Evolutionary conservation across 2,329 filamentous ascomycete genomes (phyloP), one percentile per base, ranked within the genome.

Genomic region (Atkinsonella texensis): DNA sequence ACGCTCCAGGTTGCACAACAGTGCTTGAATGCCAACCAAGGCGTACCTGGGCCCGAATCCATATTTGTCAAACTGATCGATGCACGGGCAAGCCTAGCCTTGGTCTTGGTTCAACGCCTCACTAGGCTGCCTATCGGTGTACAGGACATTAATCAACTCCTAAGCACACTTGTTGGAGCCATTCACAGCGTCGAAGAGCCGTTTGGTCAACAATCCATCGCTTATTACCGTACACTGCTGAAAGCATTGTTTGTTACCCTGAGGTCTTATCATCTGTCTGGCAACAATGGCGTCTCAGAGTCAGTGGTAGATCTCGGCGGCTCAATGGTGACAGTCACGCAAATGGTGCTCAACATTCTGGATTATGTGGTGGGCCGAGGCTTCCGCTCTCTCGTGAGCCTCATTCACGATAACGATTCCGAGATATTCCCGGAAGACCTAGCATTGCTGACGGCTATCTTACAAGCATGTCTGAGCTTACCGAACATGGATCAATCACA

Each of bases 241-340:
- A 89, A 87, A 61, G 81, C 91, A 3, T 76, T 98, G 5, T 96
- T 93, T 62, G 81, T 97, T 46, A 78, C 86, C 0, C 74, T 97
- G 28, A 83, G 84, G 47, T 80, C 84, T 15, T 80, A 86, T 51
- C 79, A 69, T 65, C 54, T 59, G 2, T 60, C 60, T 44, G 60
- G 64, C 17, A 59, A 60, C 57, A 64, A 63, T 51, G 56, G 60
- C 38, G 57, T 50, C 1, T 53, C 60, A 4, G 63, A 68, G 3
- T 61, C 66, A 43, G 62, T 62, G 31, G 70, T 61, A 32, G 50
- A 58, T 20, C 52, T 67, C 28, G 69, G 67, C 15, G 63, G 60
- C 33, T 65, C 64, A 9, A 59, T 71, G 1, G 73, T 76, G 2
- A 67, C 69, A 0, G 70, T 80, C 18, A 74, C 72, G 1, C 77